A percentile compares a stretch with the other conserved stretches of the same genome.
These are phyloP conservation scores for Candida labiduridarum DNA, from an alignment of 1,139 yeast species.

Conservation along the genomic window DNA sequence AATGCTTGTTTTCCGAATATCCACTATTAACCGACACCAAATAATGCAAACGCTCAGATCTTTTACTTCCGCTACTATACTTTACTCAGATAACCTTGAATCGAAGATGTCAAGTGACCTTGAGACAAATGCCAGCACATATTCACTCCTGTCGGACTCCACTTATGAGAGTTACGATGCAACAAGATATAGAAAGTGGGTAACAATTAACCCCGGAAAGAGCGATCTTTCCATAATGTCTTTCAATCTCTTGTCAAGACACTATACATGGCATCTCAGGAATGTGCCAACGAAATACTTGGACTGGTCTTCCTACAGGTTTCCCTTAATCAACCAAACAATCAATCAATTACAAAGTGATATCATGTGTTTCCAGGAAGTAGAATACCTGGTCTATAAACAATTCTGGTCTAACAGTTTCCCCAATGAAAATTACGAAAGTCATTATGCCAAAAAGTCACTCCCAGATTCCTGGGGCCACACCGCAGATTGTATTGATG, in stretches of 20 bases:
- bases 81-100: background rate
- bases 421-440: slow-evolving; percentile 37
- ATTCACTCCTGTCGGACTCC: background rate
- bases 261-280: slow-evolving; percentile 58
- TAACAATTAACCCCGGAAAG: slow-evolving; percentile 10
- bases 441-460: slow-evolving; percentile 50
- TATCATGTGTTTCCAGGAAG: slow-evolving; percentile 63
- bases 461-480: slow-evolving; percentile 53
- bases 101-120: background rate
- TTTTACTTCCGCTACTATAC: background rate
- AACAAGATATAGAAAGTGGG: slow-evolving; percentile 26
- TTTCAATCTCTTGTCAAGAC: slow-evolving; percentile 56
- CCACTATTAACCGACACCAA: background rate
- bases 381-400: slow-evolving; percentile 51
- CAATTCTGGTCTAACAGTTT: slow-evolving; percentile 41
- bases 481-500: slow-evolving; percentile 49
- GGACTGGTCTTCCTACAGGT: slow-evolving; percentile 48
- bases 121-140: background rate
- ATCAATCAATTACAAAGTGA: slow-evolving; percentile 48
- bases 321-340: slow-evolving; percentile 42
- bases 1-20: background rate
- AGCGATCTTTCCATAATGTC: slow-evolving; percentile 41
- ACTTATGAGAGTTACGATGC: slow-evolving; percentile 22
- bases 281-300: slow-evolving; percentile 48
- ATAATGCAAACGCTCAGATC: background rate